These are phyloP conservation scores for Quercus alba DNA, from an alignment of 306 rosid species.

Conservation along the genomic window DNA sequence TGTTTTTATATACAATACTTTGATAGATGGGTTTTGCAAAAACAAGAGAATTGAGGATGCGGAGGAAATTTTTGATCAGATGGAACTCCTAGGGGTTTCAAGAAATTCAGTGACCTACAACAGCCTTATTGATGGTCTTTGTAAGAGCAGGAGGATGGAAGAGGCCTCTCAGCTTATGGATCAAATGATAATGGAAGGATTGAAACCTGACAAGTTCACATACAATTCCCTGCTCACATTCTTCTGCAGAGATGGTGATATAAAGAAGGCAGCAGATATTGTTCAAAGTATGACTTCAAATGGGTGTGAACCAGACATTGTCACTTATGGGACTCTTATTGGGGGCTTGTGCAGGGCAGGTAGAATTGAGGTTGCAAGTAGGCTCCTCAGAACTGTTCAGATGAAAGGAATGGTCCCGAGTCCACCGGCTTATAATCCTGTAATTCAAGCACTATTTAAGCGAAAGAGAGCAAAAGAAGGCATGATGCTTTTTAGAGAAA, in stretches of 20 bases:
- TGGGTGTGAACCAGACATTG: slow-evolving; percentile 86
- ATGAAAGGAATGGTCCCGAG: slow-evolving; percentile 83
- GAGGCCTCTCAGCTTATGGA: slow-evolving; percentile 93
- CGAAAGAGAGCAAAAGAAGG: slow-evolving; percentile 78
- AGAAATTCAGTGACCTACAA: slow-evolving; percentile 81
- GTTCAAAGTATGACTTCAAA: slow-evolving; percentile 77
- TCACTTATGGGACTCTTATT: slow-evolving; percentile 74
- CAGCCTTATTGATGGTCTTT: slow-evolving; percentile 81
- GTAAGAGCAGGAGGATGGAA: slow-evolving; percentile 66
- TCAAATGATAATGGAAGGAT: slow-evolving; percentile 96
- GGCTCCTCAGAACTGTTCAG: slow-evolving; percentile 80
- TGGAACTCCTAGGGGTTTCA: slow-evolving; percentile 89
- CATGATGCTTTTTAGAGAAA: slow-evolving; percentile 85
- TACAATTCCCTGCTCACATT: slow-evolving; percentile 75
- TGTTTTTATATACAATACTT: slow-evolving; percentile 68
- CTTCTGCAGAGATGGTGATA: slow-evolving; percentile 75
- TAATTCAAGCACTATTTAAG: slow-evolving; percentile 64
- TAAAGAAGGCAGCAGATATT: slow-evolving; percentile 79
- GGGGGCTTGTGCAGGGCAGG: slow-evolving; percentile 88
- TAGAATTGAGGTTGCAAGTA: slow-evolving; percentile 69
- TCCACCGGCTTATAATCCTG: slow-evolving; percentile 81
- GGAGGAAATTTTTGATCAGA: slow-evolving; percentile 89
- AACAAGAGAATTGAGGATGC: slow-evolving; percentile 71
- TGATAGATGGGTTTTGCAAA: slow-evolving; percentile 87
- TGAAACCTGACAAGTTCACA: slow-evolving; percentile 83